Base-by-base conservation (phyloP, 805 yeast species). In the Saccharomycopsis amapae region DNA sequence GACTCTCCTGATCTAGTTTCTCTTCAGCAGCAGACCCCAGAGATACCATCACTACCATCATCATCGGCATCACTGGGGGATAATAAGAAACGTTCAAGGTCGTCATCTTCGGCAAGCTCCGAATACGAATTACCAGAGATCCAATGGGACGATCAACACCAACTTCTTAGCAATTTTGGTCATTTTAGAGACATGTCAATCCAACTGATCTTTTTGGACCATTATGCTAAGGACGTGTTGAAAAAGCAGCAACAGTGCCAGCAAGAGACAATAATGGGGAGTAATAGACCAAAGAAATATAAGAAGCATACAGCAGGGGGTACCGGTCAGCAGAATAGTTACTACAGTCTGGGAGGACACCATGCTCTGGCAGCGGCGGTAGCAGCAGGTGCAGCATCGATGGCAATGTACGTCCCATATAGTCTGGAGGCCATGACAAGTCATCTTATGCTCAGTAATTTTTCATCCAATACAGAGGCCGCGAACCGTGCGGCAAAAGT, bases 1-100 rank as follows among this genome's bases (percentile, higher is more conserved):
- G 53, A 47, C 28, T 40, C 42, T 26, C 43, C 37, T 28, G 53
- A 46, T 15, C 25, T 49, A 20, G 12, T 30, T 9, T 12, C 12
- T n/a, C 12, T n/a, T 15, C 17, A 12, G 17, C 12, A 12, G 17
- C 38, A 34, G 12, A 12, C 10, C 10, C 18, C 38, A 10, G 10
- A 34, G 10, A 12, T 20, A 2, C 10, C 13, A 28, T 28, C 32
- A 10, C n/a, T n/a, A n/a, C n/a, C n/a, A n/a, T n/a, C n/a, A 26
- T 26, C 30, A 7, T 26, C 30, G 19, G 4, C n/a, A 19, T 23
- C 25, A 26, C 13, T 6, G 17, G 5, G 22, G 7, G 6, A 5
- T 15, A 18, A 34, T 17, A 18, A 18, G 17, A 38, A 37, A 31
- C 17, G 48, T 18, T 39, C 48, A n/a, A 33, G 43, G 10, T 32